Base-by-base conservation (phyloP, 2,329 filamentous ascomycete genomes). In the Macrophomina pseudophaseolina region DNA sequence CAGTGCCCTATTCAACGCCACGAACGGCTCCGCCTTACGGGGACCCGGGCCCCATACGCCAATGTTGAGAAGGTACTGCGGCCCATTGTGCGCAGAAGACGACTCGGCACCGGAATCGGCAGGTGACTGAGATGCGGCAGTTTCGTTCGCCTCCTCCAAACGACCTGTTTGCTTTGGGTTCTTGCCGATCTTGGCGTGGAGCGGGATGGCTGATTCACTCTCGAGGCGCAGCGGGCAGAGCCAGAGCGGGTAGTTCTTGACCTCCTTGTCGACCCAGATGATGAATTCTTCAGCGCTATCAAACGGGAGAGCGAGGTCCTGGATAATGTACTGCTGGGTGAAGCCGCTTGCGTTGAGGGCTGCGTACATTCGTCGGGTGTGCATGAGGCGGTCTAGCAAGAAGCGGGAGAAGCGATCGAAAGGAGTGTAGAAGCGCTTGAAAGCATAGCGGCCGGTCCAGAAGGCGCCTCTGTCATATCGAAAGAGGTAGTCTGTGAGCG, bases 1-100 rank as follows among this genome's bases (percentile, higher is more conserved):
- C 23, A 96, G 83, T 51, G 83, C 84, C 38, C 90, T 86, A 78
- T 96, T 96, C 71, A 87, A 86, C 46, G 79, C 75, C 1, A 94
- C 82, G 72, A 94, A 94, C n/a, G 83, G 82, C 1, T 79, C 76
- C 64, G 79, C 72, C 58, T 85, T 75, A 2, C 81, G 75, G 1
- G 90, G 87, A 7, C 90, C 91, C 76, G 89, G 91, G 9, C 92
- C 92, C 92, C 93, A 97, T 42, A 96, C 86, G n/a, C 86, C 86
- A 40, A 88, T 78, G 67, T 86, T 86, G 66, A 85, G 75, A 52
- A 83, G 73, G 33, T 58, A 66, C 16, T n/a, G 28, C 23, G 64
- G 53, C 5, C 54, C 40, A 12, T 8, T 56, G 8, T 40, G 33
- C 18, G 53, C 42, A 6, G 42, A 12, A 16, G 18, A 30, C 8